A percentile compares a stretch with the other conserved stretches of the same genome.
These are phyloP conservation scores for Malassezia caprae DNA, from an alignment of 1,284 basidiomycete genomes.

Conservation along the genomic window DNA sequence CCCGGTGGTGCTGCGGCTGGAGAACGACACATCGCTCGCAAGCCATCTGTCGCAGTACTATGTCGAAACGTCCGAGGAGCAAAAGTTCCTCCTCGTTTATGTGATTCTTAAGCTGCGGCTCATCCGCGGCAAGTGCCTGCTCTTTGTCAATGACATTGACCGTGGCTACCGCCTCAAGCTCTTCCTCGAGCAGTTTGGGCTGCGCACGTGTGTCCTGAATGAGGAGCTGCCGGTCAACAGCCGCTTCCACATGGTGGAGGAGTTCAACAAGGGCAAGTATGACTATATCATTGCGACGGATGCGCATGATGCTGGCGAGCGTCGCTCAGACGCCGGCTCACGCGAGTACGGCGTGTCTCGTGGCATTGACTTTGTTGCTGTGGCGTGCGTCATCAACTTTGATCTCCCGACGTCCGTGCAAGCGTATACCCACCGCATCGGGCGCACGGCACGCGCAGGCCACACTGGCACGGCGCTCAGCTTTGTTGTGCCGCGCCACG, in stretches of 20 bases:
- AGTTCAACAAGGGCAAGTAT: constrained; percentile 97
- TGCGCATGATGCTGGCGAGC: constrained; percentile 53
- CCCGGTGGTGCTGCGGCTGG: constrained; percentile 58
- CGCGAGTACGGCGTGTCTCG: constrained; percentile 84
- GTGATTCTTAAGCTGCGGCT: constrained; percentile 89
- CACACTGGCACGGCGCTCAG: constrained; percentile 84
- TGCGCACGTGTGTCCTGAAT: constrained; percentile 91
- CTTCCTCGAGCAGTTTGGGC: constrained; percentile 94
- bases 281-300: constrained; percentile 98
- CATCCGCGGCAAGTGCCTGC: constrained; percentile 87
- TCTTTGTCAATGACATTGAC: constrained; percentile 96
- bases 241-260: constrained; percentile 91
- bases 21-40: constrained; percentile 21
- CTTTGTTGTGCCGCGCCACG: constrained; percentile 67
- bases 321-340: constrained; percentile 15
- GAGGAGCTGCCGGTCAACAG: constrained; percentile 91
- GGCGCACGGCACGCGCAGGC: constrained; percentile 88
- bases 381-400: constrained; percentile 96
- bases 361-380: constrained; percentile 93
- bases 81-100: constrained; percentile 89
- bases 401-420: constrained; percentile 79
- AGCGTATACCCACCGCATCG: constrained; percentile 92
- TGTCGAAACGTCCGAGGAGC: constrained; percentile 60
- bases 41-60: constrained; percentile 37
- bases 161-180: constrained; percentile 87